Evolutionary conservation across 2,329 filamentous ascomycete species (phyloP).

Genomic region (Trichoderma lentiforme): DNA sequence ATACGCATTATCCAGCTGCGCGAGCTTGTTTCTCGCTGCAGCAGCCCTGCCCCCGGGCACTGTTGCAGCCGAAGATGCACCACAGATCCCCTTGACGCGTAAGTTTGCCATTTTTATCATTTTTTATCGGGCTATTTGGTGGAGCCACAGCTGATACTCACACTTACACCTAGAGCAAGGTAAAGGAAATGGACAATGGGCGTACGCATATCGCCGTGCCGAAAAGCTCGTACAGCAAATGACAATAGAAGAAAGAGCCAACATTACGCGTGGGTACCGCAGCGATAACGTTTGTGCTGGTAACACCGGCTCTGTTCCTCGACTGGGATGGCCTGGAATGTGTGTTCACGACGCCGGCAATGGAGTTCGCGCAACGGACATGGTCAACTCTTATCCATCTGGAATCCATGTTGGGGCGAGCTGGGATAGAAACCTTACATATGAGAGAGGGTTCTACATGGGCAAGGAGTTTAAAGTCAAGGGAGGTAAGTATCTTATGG

Average conservation of each 20-base stretch:
- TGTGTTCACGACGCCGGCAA: conserved; percentile 51
- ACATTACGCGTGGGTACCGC: conserved; percentile 50
- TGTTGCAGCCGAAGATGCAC: background rate
- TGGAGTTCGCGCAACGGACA: conserved; percentile 46
- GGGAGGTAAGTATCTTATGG: conserved; percentile 45
- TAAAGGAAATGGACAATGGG: conserved; percentile 45
- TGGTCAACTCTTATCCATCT: conserved; percentile 48
- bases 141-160: background rate
- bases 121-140: background rate
- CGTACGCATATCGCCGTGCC: conserved; percentile 56
- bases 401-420: conserved; percentile 46
- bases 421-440: conserved; percentile 55
- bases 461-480: conserved; percentile 56
- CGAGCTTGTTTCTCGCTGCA: background rate
- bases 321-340: conserved; percentile 45
- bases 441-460: conserved; percentile 50
- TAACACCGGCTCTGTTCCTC: conserved; percentile 44
- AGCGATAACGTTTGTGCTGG: conserved; percentile 50
- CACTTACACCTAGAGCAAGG: conserved; percentile 27
- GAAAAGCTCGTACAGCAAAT: conserved; percentile 55
- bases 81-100: background rate
- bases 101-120: background rate
- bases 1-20: background rate
- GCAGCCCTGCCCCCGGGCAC: background rate
- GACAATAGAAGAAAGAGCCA: conserved; percentile 64